phyloP scores from a whole-genome alignment of 352 stramenopile genomes.

The Globisporangium ultimum region DNA sequence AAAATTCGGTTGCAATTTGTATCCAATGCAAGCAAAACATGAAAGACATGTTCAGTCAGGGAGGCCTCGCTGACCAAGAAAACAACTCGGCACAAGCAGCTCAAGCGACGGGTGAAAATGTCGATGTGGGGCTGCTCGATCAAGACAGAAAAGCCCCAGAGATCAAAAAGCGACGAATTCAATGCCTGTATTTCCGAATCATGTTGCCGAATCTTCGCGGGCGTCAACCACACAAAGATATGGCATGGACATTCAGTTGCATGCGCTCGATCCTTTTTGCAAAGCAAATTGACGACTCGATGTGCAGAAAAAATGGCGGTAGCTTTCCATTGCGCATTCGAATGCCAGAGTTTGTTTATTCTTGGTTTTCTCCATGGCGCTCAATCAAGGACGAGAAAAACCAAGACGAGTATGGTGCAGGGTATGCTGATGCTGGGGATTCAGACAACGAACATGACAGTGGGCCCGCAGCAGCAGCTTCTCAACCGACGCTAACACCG shows the following conservation, averaged over 20 bases:
- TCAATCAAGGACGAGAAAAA: conserved; percentile 58
- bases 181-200: conserved; percentile 90
- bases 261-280: conserved; percentile 89
- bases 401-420: conserved; percentile 24
- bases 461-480: conserved; percentile 2
- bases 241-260: conserved; percentile 85
- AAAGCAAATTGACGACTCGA: conserved; percentile 82
- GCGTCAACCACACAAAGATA: conserved; percentile 66
- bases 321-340: conserved; percentile 57
- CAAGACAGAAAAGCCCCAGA: conserved; percentile 7
- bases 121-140: background rate
- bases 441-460: background rate
- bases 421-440: background rate
- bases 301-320: conserved; percentile 48
- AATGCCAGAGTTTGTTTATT: conserved; percentile 93
- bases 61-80: conserved; percentile 7
- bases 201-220: conserved; percentile 88
- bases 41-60: conserved; percentile 25
- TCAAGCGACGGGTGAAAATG: background rate
- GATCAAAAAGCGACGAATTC: conserved; percentile 42
- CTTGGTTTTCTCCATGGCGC: conserved; percentile 86
- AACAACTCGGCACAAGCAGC: background rate
- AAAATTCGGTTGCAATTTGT: conserved; percentile 27
- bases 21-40: conserved; percentile 62
- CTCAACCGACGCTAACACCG: conserved; percentile 3